These are phyloP conservation scores for Trypanosoma vivax DNA, from an alignment of 208 protist species.

Conservation along the genomic window DNA sequence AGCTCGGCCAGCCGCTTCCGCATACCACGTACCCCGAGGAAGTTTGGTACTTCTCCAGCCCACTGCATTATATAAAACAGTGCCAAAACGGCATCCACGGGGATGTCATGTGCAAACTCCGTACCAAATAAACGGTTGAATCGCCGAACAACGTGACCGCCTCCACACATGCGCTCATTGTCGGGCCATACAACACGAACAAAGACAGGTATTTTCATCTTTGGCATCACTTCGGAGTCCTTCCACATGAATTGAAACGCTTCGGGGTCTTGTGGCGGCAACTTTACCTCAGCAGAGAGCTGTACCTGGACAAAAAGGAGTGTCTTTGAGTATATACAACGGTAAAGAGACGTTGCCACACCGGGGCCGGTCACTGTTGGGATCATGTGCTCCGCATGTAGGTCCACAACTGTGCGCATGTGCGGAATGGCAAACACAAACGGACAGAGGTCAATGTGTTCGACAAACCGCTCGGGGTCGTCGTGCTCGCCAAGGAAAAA, in stretches of 20 bases:
- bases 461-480: conserved; percentile 74
- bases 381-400: conserved; percentile 62
- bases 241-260: conserved; percentile 81
- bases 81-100: conserved; percentile 65
- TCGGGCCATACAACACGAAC: conserved; percentile 79
- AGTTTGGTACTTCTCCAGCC: conserved; percentile 41
- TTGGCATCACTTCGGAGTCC: conserved; percentile 74
- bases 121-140: conserved; percentile 69
- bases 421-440: conserved; percentile 76
- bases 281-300: conserved; percentile 87
- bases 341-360: conserved; percentile 75
- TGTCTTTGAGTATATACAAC: conserved; percentile 83
- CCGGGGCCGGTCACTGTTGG: conserved; percentile 78
- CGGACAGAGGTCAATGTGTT: conserved; percentile 83
- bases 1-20: conserved; percentile 70
- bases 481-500: conserved; percentile 87
- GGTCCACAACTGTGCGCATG: conserved; percentile 74
- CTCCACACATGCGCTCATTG: conserved; percentile 61
- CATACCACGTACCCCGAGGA: conserved; percentile 75
- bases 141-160: conserved; percentile 49
- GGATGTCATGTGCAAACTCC: conserved; percentile 79
- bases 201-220: conserved; percentile 84
- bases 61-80: conserved; percentile 73
- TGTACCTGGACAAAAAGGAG: conserved; percentile 79
- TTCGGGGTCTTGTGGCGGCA: conserved; percentile 84